A percentile compares a stretch with the other conserved stretches of the same genome.
phyloP scores from a whole-genome alignment of 2,329 filamentous ascomycete genomes.

The Stylonectria norvegica region DNA sequence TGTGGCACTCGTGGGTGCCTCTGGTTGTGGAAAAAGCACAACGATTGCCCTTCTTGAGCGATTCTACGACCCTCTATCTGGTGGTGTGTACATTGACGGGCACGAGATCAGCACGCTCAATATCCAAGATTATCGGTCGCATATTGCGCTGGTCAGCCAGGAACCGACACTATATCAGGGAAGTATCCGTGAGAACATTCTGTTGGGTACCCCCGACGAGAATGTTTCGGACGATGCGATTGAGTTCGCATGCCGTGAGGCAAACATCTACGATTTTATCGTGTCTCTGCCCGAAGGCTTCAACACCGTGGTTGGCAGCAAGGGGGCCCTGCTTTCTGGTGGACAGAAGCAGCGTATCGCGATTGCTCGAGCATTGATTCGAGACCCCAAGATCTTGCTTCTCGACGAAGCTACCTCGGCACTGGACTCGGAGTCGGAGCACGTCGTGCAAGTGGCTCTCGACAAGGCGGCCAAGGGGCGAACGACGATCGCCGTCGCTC shows the following conservation, averaged over 20 bases:
- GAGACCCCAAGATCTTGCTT: slow-evolving; percentile 84
- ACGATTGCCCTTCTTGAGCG: slow-evolving; percentile 89
- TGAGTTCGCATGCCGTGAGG: slow-evolving; percentile 77
- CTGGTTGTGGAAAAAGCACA: slow-evolving; percentile 90
- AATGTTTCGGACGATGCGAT: slow-evolving; percentile 69
- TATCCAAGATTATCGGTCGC: slow-evolving; percentile 78
- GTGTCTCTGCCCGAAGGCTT: slow-evolving; percentile 82
- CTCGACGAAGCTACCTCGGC: slow-evolving; percentile 80
- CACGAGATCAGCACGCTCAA: slow-evolving; percentile 78
- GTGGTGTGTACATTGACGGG: slow-evolving; percentile 77
- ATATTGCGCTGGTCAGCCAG: slow-evolving; percentile 85
- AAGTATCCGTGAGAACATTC: slow-evolving; percentile 84
- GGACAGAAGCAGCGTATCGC: slow-evolving; percentile 95
- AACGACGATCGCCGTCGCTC: slow-evolving; percentile 91
- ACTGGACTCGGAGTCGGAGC: slow-evolving; percentile 72
- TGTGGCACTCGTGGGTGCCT: slow-evolving; percentile 87
- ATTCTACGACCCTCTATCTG: slow-evolving; percentile 86
- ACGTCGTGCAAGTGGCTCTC: slow-evolving; percentile 75
- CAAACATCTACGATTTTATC: slow-evolving; percentile 92
- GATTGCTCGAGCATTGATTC: slow-evolving; percentile 84
- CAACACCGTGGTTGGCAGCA: slow-evolving; percentile 79
- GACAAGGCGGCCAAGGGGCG: slow-evolving; percentile 79
- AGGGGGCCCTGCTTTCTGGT: slow-evolving; percentile 80
- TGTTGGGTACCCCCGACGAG: slow-evolving; percentile 68
- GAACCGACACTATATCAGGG: slow-evolving; percentile 95